These are phyloP conservation scores for Coemansia sp. DNA, from an alignment of 192 early-diverging fungal genomes.

Conservation along the genomic window DNA sequence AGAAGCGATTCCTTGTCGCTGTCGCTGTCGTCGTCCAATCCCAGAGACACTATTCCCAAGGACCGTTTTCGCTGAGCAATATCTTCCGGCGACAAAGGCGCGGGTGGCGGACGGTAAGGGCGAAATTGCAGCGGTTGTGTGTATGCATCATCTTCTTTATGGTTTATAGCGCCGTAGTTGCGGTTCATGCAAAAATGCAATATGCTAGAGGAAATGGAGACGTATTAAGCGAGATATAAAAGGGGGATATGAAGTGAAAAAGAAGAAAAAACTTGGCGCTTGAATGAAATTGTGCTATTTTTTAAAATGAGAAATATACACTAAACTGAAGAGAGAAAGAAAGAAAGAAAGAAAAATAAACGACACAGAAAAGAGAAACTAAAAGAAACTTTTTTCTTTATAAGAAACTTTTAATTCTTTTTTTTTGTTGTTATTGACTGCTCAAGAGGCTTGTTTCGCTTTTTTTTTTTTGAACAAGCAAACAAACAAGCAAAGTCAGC, in stretches of 20 bases:
- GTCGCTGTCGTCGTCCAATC: neutral
- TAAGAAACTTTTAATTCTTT: no score
- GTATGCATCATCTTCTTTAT: constrained; percentile 7
- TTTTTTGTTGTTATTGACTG: no score
- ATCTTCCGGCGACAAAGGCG: constrained; percentile 46
- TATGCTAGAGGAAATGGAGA: neutral
- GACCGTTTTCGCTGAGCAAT: constrained; percentile 44
- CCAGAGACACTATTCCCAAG: constrained; percentile 23
- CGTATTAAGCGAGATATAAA: neutral
- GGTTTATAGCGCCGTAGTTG: neutral
- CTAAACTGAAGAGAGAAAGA: no score
- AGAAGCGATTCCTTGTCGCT: constrained; percentile 8
- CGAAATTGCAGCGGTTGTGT: constrained; percentile 14
- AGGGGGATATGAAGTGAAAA: neutral
- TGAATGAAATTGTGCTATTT: no score
- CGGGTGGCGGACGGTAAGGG: constrained; percentile 43
- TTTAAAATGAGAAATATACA: no score
- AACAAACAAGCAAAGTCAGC: no score
- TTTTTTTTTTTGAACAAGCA: no score
- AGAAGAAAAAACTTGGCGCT: neutral
- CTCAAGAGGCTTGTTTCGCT: no score
- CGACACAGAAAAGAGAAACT: no score
- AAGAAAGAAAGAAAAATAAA: no score
- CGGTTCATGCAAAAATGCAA: constrained; percentile 1
- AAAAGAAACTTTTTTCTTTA: neutral